These are phyloP conservation scores for Leptodontidium sp. DNA, from an alignment of 2,329 filamentous ascomycete species.

Conservation along the genomic window DNA sequence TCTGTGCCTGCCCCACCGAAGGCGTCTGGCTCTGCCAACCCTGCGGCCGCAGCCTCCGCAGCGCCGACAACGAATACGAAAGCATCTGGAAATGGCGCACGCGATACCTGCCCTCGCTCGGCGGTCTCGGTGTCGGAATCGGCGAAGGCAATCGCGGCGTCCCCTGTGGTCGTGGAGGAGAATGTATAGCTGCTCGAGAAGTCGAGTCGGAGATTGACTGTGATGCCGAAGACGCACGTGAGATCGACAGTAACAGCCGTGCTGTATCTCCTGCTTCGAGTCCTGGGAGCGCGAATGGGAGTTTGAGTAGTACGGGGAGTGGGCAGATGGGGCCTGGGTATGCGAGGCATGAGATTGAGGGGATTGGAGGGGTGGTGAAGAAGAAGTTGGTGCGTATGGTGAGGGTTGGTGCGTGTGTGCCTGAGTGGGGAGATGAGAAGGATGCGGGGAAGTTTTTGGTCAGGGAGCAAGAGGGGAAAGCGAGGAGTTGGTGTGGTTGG, in stretches of 20 bases:
- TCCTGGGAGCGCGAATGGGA: constrained; percentile 29
- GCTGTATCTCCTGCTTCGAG: constrained; percentile 37
- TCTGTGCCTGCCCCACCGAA: constrained; percentile 51
- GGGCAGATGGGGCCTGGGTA: constrained; percentile 71
- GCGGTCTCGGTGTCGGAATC: constrained; percentile 84
- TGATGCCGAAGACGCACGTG: constrained; percentile 75
- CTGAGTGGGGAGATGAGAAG: constrained; percentile 83
- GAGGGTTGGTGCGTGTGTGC: constrained; percentile 82
- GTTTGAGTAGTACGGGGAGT: constrained; percentile 33
- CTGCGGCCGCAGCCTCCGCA: constrained; percentile 77
- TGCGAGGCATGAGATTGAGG: constrained; percentile 86
- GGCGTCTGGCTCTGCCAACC: constrained; percentile 86
- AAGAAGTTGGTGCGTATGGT: constrained; percentile 86
- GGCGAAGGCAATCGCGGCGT: constrained; percentile 90
- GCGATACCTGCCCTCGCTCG: constrained; percentile 82
- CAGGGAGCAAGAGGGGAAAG: constrained; percentile 72
- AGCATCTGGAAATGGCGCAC: constrained; percentile 89
- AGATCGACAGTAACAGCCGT: constrained; percentile 38
- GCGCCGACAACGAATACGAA: constrained; percentile 65
- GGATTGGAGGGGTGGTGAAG: constrained; percentile 88
- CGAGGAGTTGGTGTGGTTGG: constrained; percentile 92
- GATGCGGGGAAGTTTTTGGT: constrained; percentile 70
- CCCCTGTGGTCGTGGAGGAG: constrained; percentile 80
- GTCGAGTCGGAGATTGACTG: constrained; percentile 88
- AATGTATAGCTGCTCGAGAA: constrained; percentile 78